Evolutionary conservation across 2,329 filamentous ascomycete genomes (phyloP), one percentile per base, ranked within the genome.

Genomic region (Claviceps fusiformis): DNA sequence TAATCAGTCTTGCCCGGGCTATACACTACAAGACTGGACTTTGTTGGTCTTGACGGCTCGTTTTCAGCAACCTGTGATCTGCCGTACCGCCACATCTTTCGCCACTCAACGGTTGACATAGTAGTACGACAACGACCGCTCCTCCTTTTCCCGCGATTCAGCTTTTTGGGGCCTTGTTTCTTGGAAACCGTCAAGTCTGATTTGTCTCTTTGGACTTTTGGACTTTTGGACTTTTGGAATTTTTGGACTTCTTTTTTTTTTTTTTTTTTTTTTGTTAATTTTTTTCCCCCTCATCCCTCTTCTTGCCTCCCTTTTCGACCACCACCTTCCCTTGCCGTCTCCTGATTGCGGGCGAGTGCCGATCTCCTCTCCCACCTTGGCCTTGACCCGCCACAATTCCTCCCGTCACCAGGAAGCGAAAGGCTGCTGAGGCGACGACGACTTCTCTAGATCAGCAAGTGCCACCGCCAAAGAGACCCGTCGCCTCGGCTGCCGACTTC

Each of bases 381-480:
- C 41, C 27, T 27, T 29, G 39, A 62, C 57, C 67, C 72, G 71
- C 62, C 78, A 82, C 70, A 65, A 83, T 83, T 82, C 74, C 79
- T 71, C 77, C 78, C 62, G 70, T 68, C 60, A 79, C 77, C 62
- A 74, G 77, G 64, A 83, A 83, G 71, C 76, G 80, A 70, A 82
- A 81, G 73, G 79, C 80, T 72, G 79, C 79, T 78, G 80, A 82
- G 79, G 79, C 78, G 77, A 78, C 75, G 75, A 75, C 75, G 67
- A 73, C 71, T 67, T 74, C 74, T 66, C 62, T 68, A 59, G 63
- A 66, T 62, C 65, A 70, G 65, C 71, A 75, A 61, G 62, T 65
- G 60, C 63, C 65, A 60, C 71, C 74, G 15, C 75, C 73, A 61
- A 82, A 81, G 73, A 78, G 74, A 72, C 68, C 75, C 67, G 73